phyloP scores from a whole-genome alignment of 2,329 filamentous ascomycete species.

The Triangularia verruculosa region DNA sequence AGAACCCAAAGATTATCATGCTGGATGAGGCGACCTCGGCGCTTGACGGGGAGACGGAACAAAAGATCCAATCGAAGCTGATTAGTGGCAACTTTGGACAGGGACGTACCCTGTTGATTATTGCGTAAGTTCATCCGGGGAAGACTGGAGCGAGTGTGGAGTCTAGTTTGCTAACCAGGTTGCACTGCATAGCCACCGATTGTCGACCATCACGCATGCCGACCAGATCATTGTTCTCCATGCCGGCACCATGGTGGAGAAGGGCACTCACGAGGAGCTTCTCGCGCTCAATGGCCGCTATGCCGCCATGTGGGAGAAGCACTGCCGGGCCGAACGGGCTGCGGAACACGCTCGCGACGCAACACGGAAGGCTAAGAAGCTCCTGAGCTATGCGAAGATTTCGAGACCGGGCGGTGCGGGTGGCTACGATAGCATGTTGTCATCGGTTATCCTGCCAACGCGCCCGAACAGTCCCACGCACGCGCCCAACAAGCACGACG shows the following conservation, averaged over 20 bases:
- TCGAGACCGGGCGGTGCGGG: conserved; percentile 44
- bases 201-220: conserved; percentile 82
- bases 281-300: conserved; percentile 70
- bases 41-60: conserved; percentile 60
- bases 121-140: conserved; percentile 62
- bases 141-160: neutral
- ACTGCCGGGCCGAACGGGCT: conserved; percentile 73
- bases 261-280: conserved; percentile 75
- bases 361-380: conserved; percentile 41
- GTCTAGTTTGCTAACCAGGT: conserved; percentile 24
- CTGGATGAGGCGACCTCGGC: conserved; percentile 71
- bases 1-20: conserved; percentile 66
- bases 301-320: conserved; percentile 83
- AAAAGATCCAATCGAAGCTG: conserved; percentile 63
- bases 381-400: conserved; percentile 51
- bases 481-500: conserved; percentile 25
- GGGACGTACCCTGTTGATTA: conserved; percentile 89
- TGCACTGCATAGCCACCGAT: conserved; percentile 60
- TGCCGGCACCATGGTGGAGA: conserved; percentile 72
- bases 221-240: conserved; percentile 81
- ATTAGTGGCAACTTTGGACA: conserved; percentile 64
- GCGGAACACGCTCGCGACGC: conserved; percentile 55
- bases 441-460: conserved; percentile 42
- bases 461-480: conserved; percentile 33
- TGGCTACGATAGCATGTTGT: conserved; percentile 45